A percentile compares a stretch with the other conserved stretches of the same genome.
These are phyloP conservation scores for Colletotrichum sp. DNA, from an alignment of 2,329 filamentous ascomycete genomes.

Conservation along the genomic window DNA sequence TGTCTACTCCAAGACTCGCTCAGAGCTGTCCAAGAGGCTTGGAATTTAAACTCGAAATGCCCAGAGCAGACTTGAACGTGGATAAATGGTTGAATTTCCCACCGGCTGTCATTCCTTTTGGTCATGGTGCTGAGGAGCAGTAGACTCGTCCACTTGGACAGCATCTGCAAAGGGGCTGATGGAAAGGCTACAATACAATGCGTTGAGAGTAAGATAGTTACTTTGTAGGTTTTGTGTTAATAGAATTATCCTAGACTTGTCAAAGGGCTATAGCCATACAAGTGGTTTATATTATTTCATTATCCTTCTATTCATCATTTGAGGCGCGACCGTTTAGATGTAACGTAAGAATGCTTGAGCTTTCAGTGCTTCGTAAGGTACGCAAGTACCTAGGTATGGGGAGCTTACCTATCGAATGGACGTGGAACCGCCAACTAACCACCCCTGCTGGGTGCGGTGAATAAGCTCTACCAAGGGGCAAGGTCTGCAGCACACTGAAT, in stretches of 20 bases:
- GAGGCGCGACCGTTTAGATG: neutral
- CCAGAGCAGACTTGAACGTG: neutral
- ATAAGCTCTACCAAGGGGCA: conserved; percentile 12
- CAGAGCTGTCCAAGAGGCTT: conserved; percentile 53
- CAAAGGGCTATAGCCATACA: neutral
- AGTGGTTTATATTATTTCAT: neutral
- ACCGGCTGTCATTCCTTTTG: neutral
- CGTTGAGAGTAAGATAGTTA: neutral
- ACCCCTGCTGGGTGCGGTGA: conserved; percentile 6
- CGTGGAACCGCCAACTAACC: neutral
- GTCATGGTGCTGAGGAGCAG: neutral
- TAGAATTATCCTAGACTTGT: neutral
- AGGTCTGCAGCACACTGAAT: neutral
- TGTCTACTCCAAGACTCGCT: conserved; percentile 60
- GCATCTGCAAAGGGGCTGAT: neutral
- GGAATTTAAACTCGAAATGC: conserved; percentile 30
- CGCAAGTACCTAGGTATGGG: neutral
- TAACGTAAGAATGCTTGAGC: neutral
- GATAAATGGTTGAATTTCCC: neutral
- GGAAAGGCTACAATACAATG: neutral
- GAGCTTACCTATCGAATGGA: neutral
- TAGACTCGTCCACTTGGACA: neutral
- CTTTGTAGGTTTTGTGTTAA: neutral
- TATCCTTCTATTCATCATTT: neutral
- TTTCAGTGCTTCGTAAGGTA: neutral